Percentiles rank a stretch among this genome's conserved stretches.
These are phyloP conservation scores for Eucalyptus cloeziana DNA, from an alignment of 345 rosid genomes.

Conservation along the genomic window DNA sequence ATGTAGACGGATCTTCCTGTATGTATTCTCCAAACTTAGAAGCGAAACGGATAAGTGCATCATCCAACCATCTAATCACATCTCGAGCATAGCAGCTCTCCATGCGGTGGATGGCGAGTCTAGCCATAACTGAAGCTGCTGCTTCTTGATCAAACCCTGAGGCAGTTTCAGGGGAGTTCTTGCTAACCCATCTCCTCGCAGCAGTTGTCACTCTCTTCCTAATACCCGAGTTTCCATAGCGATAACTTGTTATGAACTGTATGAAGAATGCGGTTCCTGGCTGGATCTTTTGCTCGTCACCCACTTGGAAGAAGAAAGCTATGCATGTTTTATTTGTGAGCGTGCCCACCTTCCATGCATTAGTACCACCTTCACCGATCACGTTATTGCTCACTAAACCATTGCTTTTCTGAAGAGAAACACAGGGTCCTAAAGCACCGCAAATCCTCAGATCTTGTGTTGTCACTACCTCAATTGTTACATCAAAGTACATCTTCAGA, in stretches of 20 bases:
- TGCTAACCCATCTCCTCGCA: slow-evolving; percentile 90
- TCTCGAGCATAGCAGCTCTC: slow-evolving; percentile 67
- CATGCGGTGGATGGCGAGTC: slow-evolving; percentile 76
- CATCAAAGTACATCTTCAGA: slow-evolving; percentile 78
- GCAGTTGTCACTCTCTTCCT: slow-evolving; percentile 83
- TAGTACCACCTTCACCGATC: slow-evolving; percentile 79
- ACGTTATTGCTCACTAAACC: slow-evolving; percentile 56
- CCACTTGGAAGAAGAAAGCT: slow-evolving; percentile 74
- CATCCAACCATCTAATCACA: slow-evolving; percentile 88
- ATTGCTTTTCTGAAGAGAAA: slow-evolving; percentile 57
- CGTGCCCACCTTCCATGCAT: slow-evolving; percentile 69
- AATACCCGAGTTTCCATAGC: slow-evolving; percentile 53
- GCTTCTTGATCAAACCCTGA: slow-evolving; percentile 97
- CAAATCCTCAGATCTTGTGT: slow-evolving; percentile 69
- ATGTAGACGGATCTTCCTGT: slow-evolving; percentile 88
- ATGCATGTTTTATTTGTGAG: slow-evolving; percentile 71
- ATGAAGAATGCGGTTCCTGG: slow-evolving; percentile 83
- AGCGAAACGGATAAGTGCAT: slow-evolving; percentile 61
- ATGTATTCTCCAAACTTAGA: slow-evolving; percentile 86
- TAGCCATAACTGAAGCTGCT: slow-evolving; percentile 89
- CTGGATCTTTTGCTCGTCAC: slow-evolving; percentile 48
- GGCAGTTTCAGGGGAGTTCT: slow-evolving; percentile 59
- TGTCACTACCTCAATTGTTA: slow-evolving; percentile 76
- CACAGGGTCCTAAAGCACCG: slow-evolving; percentile 93
- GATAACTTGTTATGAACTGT: slow-evolving; percentile 78